Evolutionary conservation across 768 basidiomycete species (phyloP), one percentile per base, ranked within the genome.

Genomic region (Paxillus involutus): DNA sequence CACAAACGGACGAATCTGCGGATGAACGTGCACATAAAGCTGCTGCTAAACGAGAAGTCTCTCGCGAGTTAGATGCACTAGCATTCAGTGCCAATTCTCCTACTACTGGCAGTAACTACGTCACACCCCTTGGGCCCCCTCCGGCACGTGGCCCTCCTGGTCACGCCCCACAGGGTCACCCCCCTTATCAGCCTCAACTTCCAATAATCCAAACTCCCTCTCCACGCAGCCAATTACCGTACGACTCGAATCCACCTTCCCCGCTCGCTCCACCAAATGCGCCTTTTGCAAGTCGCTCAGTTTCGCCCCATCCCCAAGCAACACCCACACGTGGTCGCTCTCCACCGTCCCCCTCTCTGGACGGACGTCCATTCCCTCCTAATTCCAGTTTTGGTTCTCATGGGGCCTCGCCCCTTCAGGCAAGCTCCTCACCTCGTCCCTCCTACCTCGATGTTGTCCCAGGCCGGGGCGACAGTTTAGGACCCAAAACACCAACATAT

Each of bases 31-130:
- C 74, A n/a, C 75, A 81, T 29, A 82, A 85, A 59, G 82, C 80
- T 1, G 88, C 87, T 16, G 87, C 84, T 26, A 86, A 86, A 5
- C 77, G 82, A 16, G 87, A 87, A 64, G 77, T 91, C 1, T 79
- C 79, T 12, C 78, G 81, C 12, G 89, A 88, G 62, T 60, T 89
- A 46, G 84, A 87, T 52, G 75, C 81, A 17, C 68, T 89, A 16
- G 76, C 73, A 52, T 78, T 76, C 56, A 69, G 59, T 51, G 64
- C 75, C 1, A 63, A 65, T 46, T 52, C 55, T 13, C 57, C 58
- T 3, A 39, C 54, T 21, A 21, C 21, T 21, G 21, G 21, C 19
- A 58, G 51, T 26, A 59, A 56, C 16, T 63, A 62, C 49, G 44
- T 44, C 11, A 58, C 66, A 16, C 62, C 66, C 1, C 53, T 41